phyloP scores from a whole-genome alignment of 805 yeast genomes.

The Candida corydali region DNA sequence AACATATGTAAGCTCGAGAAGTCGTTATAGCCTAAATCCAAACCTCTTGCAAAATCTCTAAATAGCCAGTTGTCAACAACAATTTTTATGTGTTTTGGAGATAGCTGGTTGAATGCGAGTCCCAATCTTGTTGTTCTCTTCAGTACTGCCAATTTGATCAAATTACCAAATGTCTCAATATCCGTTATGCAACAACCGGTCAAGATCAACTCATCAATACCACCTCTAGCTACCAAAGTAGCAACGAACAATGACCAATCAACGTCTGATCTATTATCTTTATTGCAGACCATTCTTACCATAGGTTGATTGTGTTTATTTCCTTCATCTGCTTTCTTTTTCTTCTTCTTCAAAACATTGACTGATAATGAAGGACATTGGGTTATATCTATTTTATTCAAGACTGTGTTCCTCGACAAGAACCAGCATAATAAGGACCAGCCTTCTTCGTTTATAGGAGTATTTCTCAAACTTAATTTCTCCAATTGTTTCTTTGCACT shows the following conservation, averaged over 20 bases:
- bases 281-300: constrained; percentile 43
- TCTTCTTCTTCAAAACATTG: constrained; percentile 38
- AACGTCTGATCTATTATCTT: constrained; percentile 63
- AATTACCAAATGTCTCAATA: constrained; percentile 48
- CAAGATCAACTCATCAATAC: constrained; percentile 73
- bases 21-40: constrained; percentile 85
- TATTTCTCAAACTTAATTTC: constrained; percentile 74
- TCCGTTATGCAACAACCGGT: constrained; percentile 71
- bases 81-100: constrained; percentile 52
- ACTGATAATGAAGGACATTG: constrained; percentile 54
- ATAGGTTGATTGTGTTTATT: constrained; percentile 23
- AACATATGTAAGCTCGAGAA: constrained; percentile 36
- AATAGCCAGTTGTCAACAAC: constrained; percentile 55
- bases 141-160: constrained; percentile 54
- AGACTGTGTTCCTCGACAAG: constrained; percentile 54
- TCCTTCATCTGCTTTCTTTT: constrained; percentile 14
- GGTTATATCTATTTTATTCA: constrained; percentile 64
- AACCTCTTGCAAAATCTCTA: constrained; percentile 51
- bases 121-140: constrained; percentile 62
- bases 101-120: constrained; percentile 68
- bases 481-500: constrained; percentile 62
- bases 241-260: constrained; percentile 80
- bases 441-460: constrained; percentile 64
- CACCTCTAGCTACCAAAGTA: constrained; percentile 63
- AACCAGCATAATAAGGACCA: constrained; percentile 82